Evolutionary conservation across 129 eudicot species (phyloP), one percentile per base, ranked within the genome.

Genomic region (Lactuca sativa): DNA sequence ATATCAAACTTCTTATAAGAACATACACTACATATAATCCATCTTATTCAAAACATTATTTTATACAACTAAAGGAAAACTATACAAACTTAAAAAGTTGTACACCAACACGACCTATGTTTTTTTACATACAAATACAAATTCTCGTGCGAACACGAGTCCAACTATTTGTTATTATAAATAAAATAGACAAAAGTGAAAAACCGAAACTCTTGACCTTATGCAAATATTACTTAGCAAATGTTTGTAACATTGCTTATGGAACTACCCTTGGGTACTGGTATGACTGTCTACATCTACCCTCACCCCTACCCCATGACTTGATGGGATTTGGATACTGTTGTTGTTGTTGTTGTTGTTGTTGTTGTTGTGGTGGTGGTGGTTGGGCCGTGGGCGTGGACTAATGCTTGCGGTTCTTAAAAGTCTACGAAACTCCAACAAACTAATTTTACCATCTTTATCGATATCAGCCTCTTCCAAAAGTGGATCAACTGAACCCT

Each of bases 381-480:
- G 12, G 52, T 47, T 11, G 30, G 30, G 2, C 30, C n/a, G n/a
- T 47, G 52, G n/a, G 12, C 81, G 40, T 3, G 95, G 74, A 59
- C 85, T 70, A 81, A 85, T 64, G 82, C 96, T 92, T 48, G 98
- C 98, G 1, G 98, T 89, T 83, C 96, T 84, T 80, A 92, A 68
- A 43, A 92, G 95, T 77, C 95, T 85, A 32, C 96, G 88, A 48
- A 92, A 92, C 70, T 92, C 98, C 33, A 86, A 61, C 71, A 92
- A 78, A 83, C 98, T 92, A 59, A 92, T 92, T 77, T 68, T 89
- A 36, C 98, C 98, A 30, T 92, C 98, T 78, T 86, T 89, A 83
- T 92, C 96, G 3, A 89, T 86, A 71, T 92, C 98, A 8, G 96
- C 98, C 73, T 92, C 98, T 67, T 89, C 95, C 40, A 92, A 75